These are phyloP conservation scores for Huntiella savannae DNA, from an alignment of 2,329 filamentous ascomycete species.

Conservation along the genomic window DNA sequence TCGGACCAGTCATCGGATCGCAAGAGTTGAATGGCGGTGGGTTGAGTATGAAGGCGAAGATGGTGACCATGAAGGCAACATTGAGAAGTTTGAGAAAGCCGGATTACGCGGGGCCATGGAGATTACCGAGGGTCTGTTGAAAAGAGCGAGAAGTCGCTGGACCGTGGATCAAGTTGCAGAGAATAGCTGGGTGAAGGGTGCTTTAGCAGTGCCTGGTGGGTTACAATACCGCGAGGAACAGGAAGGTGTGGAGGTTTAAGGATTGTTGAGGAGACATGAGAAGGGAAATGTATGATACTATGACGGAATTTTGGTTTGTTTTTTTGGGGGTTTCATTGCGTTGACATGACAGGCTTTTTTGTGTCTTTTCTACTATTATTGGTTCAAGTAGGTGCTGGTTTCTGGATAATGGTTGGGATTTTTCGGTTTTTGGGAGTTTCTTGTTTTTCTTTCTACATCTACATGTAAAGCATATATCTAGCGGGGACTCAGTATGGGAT, in stretches of 20 bases:
- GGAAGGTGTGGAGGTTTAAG: constrained; percentile 32
- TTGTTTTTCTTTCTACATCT: neutral
- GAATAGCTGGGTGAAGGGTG: constrained; percentile 57
- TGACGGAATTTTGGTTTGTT: constrained; percentile 10
- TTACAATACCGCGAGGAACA: constrained; percentile 40
- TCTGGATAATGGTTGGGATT: neutral
- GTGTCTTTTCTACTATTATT: neutral
- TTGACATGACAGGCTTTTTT: neutral
- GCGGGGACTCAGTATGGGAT: too few species aligned
- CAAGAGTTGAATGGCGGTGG: constrained; percentile 91
- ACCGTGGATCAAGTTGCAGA: constrained; percentile 52
- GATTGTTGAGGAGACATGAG: neutral
- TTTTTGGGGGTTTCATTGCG: constrained; percentile 1
- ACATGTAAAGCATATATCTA: too few species aligned
- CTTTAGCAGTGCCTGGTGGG: constrained; percentile 47
- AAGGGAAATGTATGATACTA: neutral
- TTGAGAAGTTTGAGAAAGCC: constrained; percentile 38
- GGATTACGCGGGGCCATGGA: constrained; percentile 57
- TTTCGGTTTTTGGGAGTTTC: neutral
- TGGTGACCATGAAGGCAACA: constrained; percentile 61
- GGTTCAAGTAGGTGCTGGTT: too few species aligned
- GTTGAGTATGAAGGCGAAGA: constrained; percentile 66
- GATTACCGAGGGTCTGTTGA: constrained; percentile 69
- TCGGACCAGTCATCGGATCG: constrained; percentile 81
- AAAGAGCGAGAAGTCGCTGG: constrained; percentile 64